Evolutionary conservation across 768 basidiomycete species (phyloP), one percentile per base, ranked within the genome.

Genomic region (Mycena amicta): DNA sequence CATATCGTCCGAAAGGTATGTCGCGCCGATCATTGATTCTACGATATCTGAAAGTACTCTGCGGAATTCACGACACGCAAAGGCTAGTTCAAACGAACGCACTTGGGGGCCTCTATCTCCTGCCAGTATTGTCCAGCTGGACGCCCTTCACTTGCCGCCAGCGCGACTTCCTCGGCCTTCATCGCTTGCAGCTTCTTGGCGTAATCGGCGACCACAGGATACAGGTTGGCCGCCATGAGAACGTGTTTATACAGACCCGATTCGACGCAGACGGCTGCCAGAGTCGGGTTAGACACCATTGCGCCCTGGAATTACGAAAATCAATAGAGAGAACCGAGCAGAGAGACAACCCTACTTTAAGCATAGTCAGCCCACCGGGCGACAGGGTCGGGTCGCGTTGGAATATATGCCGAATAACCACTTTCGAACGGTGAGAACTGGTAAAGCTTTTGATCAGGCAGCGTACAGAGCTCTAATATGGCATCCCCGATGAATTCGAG

Each of bases 401-500:
- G 65, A 80, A 93, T 52, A 93, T 81, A 70, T 92, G 79, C 22
- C 82, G 83, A 28, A 91, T 83, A 22, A 90, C 85, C 76, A 92
- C 92, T 93, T 63, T 50, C 40, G 29, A 18, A 46, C 47, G 53
- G 53, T 52, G 37, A 64, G 28, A 58, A 53, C 60, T 20, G 43
- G 45, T 52, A 45, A 60, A 46, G 52, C 40, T n/a, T 43, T 29
- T 27, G 52, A 49, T 46, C 27, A 55, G 28, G 37, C 49, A 22
- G 13, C 90, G 54, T 66, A 93, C 92, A 72, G 57, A 92, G 89
- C 70, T 94, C 93, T 25, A 95, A 80, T 51, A 95, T 83, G 1
- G 90, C 90, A 72, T 95, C 93, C 13, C 93, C 93, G 39, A 93
- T 77, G 68, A 93, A 95, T 69, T 93, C 92, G 31, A 94, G 79